These are phyloP conservation scores for Hippophae tibetana DNA, from an alignment of 306 rosid genomes.

Conservation along the genomic window DNA sequence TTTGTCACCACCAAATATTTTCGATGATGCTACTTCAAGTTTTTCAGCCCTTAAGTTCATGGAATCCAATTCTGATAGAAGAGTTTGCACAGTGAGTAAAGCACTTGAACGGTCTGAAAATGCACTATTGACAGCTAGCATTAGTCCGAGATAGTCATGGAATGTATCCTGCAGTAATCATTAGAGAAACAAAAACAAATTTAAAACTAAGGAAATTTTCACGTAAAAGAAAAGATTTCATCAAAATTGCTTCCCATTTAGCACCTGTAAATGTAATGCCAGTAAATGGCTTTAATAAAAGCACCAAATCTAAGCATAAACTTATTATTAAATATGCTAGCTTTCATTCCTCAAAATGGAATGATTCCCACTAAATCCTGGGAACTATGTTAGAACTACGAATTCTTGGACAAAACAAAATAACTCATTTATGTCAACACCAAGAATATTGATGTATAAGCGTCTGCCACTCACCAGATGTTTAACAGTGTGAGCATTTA, in stretches of 20 bases:
- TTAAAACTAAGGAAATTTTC: neutral
- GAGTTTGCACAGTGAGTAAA: slow-evolving; percentile 83
- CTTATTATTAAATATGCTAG: slow-evolving; percentile 3
- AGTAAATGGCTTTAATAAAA: neutral
- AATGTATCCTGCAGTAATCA: slow-evolving; percentile 69
- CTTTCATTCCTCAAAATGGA: slow-evolving; percentile 4
- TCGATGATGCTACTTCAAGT: slow-evolving; percentile 83
- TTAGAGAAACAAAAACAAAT: neutral
- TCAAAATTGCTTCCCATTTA: slow-evolving; percentile 9
- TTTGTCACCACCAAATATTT: slow-evolving; percentile 83
- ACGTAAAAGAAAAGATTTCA: neutral
- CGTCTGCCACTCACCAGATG: slow-evolving; percentile 52
- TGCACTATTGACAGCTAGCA: slow-evolving; percentile 78
- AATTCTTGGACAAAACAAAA: slow-evolving; percentile 1
- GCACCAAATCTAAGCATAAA: slow-evolving; percentile 1
- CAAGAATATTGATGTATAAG: slow-evolving; percentile 2
- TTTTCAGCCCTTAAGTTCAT: slow-evolving; percentile 76
- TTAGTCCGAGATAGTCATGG: slow-evolving; percentile 90
- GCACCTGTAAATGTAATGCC: neutral
- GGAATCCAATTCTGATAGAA: slow-evolving; percentile 63
- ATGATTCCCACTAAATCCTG: neutral
- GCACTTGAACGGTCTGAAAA: slow-evolving; percentile 87
- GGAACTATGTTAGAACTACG: neutral
- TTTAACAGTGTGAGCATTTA: slow-evolving; percentile 86
- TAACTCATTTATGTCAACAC: neutral